Evolutionary conservation across 805 yeast species (phyloP), one percentile per base, ranked within the genome.

Genomic region (Millerozyma miso): DNA sequence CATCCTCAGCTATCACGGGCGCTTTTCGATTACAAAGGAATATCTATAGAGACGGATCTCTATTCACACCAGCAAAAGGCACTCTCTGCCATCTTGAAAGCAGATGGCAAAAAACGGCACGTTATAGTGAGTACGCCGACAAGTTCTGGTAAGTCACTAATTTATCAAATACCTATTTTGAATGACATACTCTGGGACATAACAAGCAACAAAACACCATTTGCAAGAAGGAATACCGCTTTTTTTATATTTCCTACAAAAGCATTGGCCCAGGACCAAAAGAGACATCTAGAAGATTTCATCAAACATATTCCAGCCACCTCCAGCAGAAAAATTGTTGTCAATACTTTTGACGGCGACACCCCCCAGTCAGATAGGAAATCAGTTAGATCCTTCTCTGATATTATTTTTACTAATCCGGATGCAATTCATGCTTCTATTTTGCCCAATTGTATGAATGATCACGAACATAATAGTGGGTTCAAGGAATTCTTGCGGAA

Each of bases 191-290:
- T 70, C 10, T 60, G 65, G 62, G 64, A 67, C 65, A 39, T 63
- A 4, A 53, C 57, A 29, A 40, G 50, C 73, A 40, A 70, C 58
- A 35, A 65, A 66, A 8, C 66, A 65, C 26, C 42, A 26, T 41
- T 39, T n/a, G 42, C 48, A 4, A 40, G 68, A n/a, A 20, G 47
- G 0, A 53, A 76, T 3, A 86, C 95, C 0, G 85, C 96, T 7
- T 71, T 95, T 70, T 89, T 85, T 53, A 81, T 93, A 10, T 93
- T 93, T 54, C 99, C 99, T 2, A 93, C 99, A 0, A 93, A 93
- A 57, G 99, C 99, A 0, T 69, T 93, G 40, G 98, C 99, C 0
- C 99, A 93, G 57, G 99, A 93, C 68, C 99, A 93, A 62, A 83
- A 83, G 54, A 70, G 96, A 48, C 81, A 95, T n/a, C 65, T 93